Conservation (phyloP, 192 early-diverging fungal species). For the Cetraspora pellucida region DNA sequence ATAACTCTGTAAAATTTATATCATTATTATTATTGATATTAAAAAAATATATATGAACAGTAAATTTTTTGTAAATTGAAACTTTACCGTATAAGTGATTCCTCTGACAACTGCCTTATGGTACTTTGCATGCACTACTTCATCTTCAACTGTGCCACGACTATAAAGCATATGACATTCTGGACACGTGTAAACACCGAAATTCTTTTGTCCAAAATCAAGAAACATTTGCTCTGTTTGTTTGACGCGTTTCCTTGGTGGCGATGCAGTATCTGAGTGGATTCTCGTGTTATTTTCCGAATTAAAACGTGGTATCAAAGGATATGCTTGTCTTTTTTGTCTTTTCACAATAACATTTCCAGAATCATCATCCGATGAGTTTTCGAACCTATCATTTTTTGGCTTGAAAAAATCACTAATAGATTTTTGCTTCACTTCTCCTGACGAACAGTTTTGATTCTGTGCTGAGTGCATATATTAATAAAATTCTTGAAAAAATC, state of each 20-base stretch:
- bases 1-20: slow-evolving; percentile 36
- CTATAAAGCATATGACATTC: slow-evolving; percentile 51
- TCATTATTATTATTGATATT: neutral
- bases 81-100: slow-evolving; percentile 42
- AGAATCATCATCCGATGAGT: too few relatives aligned
- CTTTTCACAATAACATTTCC: too few relatives aligned
- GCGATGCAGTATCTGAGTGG: neutral
- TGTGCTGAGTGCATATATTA: too few relatives aligned
- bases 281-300: neutral
- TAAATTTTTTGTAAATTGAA: neutral
- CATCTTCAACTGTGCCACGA: slow-evolving; percentile 45
- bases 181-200: slow-evolving; percentile 41
- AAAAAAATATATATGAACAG: neutral
- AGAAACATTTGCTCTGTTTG: slow-evolving; percentile 26
- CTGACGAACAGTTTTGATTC: too few relatives aligned
- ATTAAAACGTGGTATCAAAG: neutral
- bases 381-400: neutral
- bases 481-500: too few relatives aligned
- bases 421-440: slow-evolving; percentile 2
- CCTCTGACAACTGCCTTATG: slow-evolving; percentile 44
- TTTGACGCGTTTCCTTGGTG: neutral
- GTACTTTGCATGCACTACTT: slow-evolving; percentile 45
- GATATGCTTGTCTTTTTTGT: too few relatives aligned
- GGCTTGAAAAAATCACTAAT: slow-evolving; percentile 14
- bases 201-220: slow-evolving; percentile 41